Evolutionary conservation across 2,329 filamentous ascomycete species (phyloP).

Genomic region (Neofusicoccum laricinum): DNA sequence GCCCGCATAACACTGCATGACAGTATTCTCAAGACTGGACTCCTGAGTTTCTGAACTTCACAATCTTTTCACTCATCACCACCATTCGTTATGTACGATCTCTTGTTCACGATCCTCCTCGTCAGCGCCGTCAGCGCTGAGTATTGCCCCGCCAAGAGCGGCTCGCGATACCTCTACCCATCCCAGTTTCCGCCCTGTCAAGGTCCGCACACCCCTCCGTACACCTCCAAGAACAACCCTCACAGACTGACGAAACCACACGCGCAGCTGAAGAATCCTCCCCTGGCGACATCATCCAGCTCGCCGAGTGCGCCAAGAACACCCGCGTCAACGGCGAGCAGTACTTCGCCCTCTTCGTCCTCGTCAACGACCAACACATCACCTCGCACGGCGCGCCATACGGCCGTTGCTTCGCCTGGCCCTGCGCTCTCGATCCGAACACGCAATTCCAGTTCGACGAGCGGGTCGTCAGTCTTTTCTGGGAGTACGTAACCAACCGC

Average conservation of each 20-base stretch:
- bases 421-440: not conserved
- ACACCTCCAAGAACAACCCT: not conserved
- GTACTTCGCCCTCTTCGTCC: not conserved
- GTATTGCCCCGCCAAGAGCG: not conserved
- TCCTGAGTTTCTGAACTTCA: not conserved
- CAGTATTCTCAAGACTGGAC: not conserved
- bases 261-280: not conserved
- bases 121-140: not conserved
- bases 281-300: not conserved
- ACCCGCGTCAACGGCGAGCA: not conserved
- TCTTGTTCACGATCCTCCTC: not conserved
- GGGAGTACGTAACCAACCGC: not conserved
- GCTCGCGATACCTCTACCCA: not conserved
- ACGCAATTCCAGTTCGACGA: not conserved
- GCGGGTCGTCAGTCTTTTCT: not conserved
- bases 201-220: too few relatives aligned
- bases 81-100: not conserved
- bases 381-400: not conserved
- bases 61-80: not conserved
- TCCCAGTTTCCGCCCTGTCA: not conserved
- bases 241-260: not conserved
- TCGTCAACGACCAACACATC: not conserved
- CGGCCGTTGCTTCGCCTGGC: not conserved
- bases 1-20: not conserved
- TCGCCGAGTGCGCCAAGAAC: not conserved